phyloP scores from a whole-genome alignment of 306 rosid genomes.

The Chamaecrista fasciculata region DNA sequence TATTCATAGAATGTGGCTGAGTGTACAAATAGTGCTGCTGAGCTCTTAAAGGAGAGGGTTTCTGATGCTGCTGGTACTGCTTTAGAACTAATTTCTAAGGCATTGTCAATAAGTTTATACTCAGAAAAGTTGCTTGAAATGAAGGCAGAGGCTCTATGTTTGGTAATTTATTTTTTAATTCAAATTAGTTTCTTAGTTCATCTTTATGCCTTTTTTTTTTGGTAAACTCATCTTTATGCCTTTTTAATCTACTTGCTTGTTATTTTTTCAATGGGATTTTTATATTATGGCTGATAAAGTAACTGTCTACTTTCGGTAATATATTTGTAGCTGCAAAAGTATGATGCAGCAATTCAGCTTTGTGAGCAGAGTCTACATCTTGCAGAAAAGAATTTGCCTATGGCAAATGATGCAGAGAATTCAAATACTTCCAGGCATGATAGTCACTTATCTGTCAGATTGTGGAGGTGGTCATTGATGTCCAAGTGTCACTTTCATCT shows the following conservation, averaged over 20 bases:
- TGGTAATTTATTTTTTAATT: constrained; percentile 48
- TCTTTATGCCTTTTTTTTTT: constrained; percentile 17
- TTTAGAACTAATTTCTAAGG: constrained; percentile 61
- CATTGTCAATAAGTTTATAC: constrained; percentile 63
- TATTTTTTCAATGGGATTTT: constrained; percentile 1
- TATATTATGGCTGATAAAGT: constrained; percentile 25
- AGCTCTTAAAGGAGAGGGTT: constrained; percentile 64
- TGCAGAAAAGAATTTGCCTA: constrained; percentile 69
- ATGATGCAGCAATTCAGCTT: constrained; percentile 71
- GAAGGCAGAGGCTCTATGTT: constrained; percentile 83
- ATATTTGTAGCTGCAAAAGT: constrained; percentile 63
- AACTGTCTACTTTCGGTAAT: constrained; percentile 33
- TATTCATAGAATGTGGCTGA: constrained; percentile 66
- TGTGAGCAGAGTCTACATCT: constrained; percentile 68
- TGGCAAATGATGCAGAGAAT: constrained; percentile 29
- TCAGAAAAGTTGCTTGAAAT: constrained; percentile 84
- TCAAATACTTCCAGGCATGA: constrained; percentile 35
- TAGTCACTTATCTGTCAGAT: constrained; percentile 39
- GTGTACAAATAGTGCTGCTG: constrained; percentile 44
- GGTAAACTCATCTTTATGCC: constrained; percentile 17
- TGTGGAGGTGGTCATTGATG: constrained; percentile 86
- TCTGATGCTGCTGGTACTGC: constrained; percentile 67
- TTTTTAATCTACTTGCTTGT: not conserved
- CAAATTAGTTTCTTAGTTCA: constrained; percentile 19
- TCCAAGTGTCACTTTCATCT: constrained; percentile 77